Percentiles rank a stretch among this genome's conserved stretches.
Conservation (phyloP, 768 basidiomycete species). For the Mrakia frigida region DNA sequence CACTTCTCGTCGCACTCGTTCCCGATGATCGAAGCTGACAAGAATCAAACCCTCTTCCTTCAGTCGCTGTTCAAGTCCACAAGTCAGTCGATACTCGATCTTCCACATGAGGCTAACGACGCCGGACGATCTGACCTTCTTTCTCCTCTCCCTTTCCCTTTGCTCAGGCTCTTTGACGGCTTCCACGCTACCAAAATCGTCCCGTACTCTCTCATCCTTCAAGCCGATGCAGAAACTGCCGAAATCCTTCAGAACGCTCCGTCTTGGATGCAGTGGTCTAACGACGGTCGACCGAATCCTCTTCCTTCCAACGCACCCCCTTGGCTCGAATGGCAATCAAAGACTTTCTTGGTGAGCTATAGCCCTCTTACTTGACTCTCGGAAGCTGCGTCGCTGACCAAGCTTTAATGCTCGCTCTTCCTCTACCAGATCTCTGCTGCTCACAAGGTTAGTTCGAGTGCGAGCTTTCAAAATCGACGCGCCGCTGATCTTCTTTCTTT, state of each 20-base stretch:
- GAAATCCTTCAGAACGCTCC: constrained; percentile 31
- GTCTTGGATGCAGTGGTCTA: constrained; percentile 28
- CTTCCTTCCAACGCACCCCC: constrained; percentile 24
- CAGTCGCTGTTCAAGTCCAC: constrained; percentile 21
- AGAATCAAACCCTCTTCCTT: not conserved
- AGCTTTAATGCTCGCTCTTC: no score
- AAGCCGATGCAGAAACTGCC: constrained; percentile 29
- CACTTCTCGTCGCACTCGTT: not conserved
- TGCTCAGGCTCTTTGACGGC: constrained; percentile 16
- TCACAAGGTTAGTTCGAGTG: constrained; percentile 5
- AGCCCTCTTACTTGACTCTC: no score
- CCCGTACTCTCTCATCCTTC: constrained; percentile 20
- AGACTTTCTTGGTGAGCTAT: constrained; percentile 26
- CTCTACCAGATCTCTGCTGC: not conserved
- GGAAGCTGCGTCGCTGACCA: no score
- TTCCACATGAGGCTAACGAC: not conserved
- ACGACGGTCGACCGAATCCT: constrained; percentile 13
- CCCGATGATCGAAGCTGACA: not conserved
- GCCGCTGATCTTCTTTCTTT: not conserved
- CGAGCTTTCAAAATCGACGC: not conserved
- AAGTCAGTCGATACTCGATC: not conserved
- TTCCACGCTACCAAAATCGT: constrained; percentile 6
- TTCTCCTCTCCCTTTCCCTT: not conserved
- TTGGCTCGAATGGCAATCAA: constrained; percentile 34
- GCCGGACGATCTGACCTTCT: not conserved